Evolutionary conservation across 2,329 filamentous ascomycete genomes (phyloP), one percentile per base, ranked within the genome.

Genomic region (Fusarium caatingaense): DNA sequence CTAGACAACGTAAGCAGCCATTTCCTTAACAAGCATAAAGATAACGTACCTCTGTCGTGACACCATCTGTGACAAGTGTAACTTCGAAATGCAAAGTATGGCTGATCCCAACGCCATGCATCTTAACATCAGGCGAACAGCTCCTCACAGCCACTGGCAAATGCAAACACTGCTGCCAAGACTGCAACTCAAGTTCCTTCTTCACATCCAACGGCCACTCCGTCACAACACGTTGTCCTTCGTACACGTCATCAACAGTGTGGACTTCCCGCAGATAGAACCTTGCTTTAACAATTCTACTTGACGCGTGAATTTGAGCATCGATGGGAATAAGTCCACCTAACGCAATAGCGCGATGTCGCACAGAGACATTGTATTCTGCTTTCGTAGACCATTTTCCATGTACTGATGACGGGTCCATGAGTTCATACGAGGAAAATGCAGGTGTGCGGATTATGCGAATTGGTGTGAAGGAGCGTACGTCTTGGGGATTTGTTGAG

Each of bases 151-250:
- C 60, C 6, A 44, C 7, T 0, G 61, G 61, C 2, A 64, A 37
- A 6, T 64, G 51, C 7, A 64, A 6, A 11, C 61, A 64, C 34
- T 64, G 51, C 10, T 64, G 60, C 61, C 61, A 64, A 2, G 47
- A 58, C 6, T 53, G 37, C 0, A 28, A 8, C 1, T 42, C 44
- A 6, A 8, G 8, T 0, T 42, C 37, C 2, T 8, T 23, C 9
- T 10, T 23, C 13, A 64, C 16, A 9, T 50, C 40, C 3, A 64
- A 5, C 2, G 61, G 60, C 61, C 61, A 64, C 0, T 64, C 61
- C 0, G 61, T 64, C 2, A 64, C 61, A 46, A 50, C 18, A 2
- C 61, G 45, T 0, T 64, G 59, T 10, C 60, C 61, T 1, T 64
- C 51, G 2, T 50, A 64, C 6, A n/a, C 9, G 1, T 50, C 34